Evolutionary conservation across 345 rosid genomes (phyloP).

Genomic region (Acer yangbiense): DNA sequence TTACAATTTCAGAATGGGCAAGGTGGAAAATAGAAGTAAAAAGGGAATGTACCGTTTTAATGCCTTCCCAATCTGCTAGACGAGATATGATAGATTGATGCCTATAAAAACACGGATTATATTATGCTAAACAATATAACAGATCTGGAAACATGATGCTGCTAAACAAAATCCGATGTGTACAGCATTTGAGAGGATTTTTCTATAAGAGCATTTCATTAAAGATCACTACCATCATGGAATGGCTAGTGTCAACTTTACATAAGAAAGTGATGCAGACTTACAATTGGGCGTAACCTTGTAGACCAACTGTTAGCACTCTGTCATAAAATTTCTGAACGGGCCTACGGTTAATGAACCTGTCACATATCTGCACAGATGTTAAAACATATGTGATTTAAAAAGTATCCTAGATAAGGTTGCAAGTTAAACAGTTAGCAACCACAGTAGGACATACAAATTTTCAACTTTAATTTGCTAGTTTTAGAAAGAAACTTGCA

Average conservation of each 20-base stretch:
- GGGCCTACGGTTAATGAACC: conserved; percentile 38
- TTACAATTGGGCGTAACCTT: conserved; percentile 42
- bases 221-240: not conserved
- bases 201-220: not conserved
- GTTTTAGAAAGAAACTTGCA: not conserved
- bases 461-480: not conserved
- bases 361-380: conserved; percentile 41
- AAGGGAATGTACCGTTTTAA: conserved; percentile 17
- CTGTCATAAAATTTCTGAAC: conserved; percentile 34
- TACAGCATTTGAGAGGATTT: not conserved
- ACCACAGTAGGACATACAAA: not conserved
- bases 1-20: conserved; percentile 2
- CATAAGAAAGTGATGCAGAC: conserved; percentile 8
- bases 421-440: not conserved
- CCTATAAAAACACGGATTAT: conserved; percentile 23
- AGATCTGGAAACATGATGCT: not conserved
- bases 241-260: not conserved
- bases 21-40: not conserved
- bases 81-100: conserved; percentile 36
- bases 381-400: conserved; percentile 3
- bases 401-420: not conserved
- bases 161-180: not conserved
- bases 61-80: conserved; percentile 32
- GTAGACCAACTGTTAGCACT: conserved; percentile 34
- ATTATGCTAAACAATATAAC: not conserved